These are phyloP conservation scores for Centella asiatica DNA, from an alignment of 129 eudicot species.

Conservation along the genomic window DNA sequence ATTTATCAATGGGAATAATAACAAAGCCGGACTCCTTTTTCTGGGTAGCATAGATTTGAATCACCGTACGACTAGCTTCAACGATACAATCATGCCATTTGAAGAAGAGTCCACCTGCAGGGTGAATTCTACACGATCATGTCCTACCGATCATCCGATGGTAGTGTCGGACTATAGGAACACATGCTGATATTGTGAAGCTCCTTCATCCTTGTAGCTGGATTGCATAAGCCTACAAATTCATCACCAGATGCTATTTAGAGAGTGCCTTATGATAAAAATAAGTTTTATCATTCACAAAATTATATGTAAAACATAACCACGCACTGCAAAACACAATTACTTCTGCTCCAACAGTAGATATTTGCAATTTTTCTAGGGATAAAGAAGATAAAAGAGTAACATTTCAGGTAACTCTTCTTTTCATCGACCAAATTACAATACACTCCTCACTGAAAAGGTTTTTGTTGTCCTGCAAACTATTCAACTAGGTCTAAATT, in stretches of 20 bases:
- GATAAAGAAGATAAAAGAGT: too few relatives aligned
- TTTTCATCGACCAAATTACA: too few relatives aligned
- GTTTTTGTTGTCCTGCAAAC: too few relatives aligned
- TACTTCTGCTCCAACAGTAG: too few relatives aligned
- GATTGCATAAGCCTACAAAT: slow-evolving; percentile 31
- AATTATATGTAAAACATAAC: background rate
- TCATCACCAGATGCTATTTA: slow-evolving; percentile 1
- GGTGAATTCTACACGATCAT: background rate
- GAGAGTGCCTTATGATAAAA: background rate
- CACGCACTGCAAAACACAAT: background rate
- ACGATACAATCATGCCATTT: background rate
- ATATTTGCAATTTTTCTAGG: too few relatives aligned
- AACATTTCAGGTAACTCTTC: too few relatives aligned
- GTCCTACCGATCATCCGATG: slow-evolving; percentile 14
- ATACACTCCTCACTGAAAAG: too few relatives aligned
- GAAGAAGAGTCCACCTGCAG: background rate
- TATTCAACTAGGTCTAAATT: too few relatives aligned
- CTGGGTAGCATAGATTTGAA: background rate
- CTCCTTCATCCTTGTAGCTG: slow-evolving; percentile 21
- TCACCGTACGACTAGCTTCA: background rate
- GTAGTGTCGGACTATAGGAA: slow-evolving; percentile 28
- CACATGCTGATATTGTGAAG: slow-evolving; percentile 28
- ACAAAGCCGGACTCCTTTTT: background rate
- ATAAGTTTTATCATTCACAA: background rate
- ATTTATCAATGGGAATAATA: background rate